These are phyloP conservation scores for Theobroma grandiflorum DNA, from an alignment of 441 rosid genomes.

Conservation along the genomic window DNA sequence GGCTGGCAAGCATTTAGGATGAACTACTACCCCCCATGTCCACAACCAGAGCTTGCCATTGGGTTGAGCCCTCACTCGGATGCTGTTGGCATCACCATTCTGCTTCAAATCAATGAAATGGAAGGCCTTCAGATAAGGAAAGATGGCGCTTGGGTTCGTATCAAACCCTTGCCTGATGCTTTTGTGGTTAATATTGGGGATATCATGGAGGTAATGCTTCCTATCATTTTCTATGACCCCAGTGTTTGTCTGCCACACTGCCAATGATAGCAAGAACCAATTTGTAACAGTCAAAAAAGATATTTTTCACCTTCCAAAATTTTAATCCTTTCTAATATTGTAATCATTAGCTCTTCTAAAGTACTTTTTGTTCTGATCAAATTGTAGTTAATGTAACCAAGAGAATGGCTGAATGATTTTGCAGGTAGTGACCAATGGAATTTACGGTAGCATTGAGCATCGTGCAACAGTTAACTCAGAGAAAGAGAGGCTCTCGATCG, in stretches of 20 bases:
- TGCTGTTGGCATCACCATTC: constrained; percentile 45
- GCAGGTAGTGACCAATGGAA: constrained; percentile 34
- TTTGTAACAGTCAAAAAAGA: neutral
- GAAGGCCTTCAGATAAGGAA: constrained; percentile 54
- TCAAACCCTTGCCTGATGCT: constrained; percentile 46
- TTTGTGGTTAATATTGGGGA: constrained; percentile 51
- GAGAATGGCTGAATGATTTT: neutral
- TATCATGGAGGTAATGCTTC: constrained; percentile 42
- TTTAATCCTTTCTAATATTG: too few relatives aligned
- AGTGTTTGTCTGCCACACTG: neutral
- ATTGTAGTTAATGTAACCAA: too few relatives aligned
- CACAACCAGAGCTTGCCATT: constrained; percentile 37
- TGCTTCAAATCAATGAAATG: constrained; percentile 47
- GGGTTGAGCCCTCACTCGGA: constrained; percentile 55
- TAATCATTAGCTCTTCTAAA: too few relatives aligned
- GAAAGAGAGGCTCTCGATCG: constrained; percentile 39
- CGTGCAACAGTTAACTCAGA: constrained; percentile 36
- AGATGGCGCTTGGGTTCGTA: constrained; percentile 46
- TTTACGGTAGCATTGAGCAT: constrained; percentile 35
- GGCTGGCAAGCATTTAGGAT: constrained; percentile 50
- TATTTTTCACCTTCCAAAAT: too few relatives aligned
- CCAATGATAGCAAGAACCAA: neutral
- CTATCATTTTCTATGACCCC: neutral
- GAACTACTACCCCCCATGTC: constrained; percentile 55
- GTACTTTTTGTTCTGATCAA: too few relatives aligned